Evolutionary conservation across 441 rosid species (phyloP).

Genomic region (Melastoma candidum): DNA sequence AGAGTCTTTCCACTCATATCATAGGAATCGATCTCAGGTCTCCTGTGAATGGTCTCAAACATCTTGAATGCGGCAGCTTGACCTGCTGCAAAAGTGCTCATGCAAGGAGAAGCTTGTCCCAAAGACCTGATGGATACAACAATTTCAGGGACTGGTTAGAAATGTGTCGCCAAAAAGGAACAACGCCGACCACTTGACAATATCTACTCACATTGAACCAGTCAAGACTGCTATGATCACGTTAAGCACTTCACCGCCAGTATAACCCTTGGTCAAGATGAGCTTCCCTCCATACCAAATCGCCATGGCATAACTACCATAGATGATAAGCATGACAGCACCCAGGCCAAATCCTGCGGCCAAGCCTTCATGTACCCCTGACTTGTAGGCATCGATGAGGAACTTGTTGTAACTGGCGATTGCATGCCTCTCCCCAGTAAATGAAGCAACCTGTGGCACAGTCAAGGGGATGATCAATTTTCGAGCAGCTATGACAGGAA

Average conservation of each 20-base stretch:
- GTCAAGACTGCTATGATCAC: constrained; percentile 13
- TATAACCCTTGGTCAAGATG: constrained; percentile 13
- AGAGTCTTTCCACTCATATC: constrained; percentile 8
- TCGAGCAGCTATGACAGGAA: too few relatives aligned
- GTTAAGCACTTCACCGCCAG: constrained; percentile 15
- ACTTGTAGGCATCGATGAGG: constrained; percentile 10
- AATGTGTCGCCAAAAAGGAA: too few relatives aligned
- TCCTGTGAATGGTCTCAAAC: constrained; percentile 17
- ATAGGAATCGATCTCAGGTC: constrained; percentile 13
- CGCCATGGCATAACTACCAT: constrained; percentile 14
- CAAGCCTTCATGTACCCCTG: constrained; percentile 13
- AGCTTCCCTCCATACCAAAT: constrained; percentile 17
- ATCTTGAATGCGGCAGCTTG: constrained; percentile 18
- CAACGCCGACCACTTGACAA: too few relatives aligned
- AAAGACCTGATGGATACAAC: constrained; percentile 10
- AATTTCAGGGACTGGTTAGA: too few relatives aligned
- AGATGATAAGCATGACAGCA: constrained; percentile 5
- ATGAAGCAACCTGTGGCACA: constrained; percentile 13
- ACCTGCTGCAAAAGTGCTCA: constrained; percentile 18
- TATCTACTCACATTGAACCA: constrained; percentile 15
- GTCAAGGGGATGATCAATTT: too few relatives aligned
- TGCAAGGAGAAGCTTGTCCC: constrained; percentile 21
- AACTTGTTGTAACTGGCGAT: constrained; percentile 11
- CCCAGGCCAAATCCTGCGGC: constrained; percentile 14
- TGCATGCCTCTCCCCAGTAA: constrained; percentile 18